Conservation (phyloP, 805 yeast species). For the Suhomyces sp. region DNA sequence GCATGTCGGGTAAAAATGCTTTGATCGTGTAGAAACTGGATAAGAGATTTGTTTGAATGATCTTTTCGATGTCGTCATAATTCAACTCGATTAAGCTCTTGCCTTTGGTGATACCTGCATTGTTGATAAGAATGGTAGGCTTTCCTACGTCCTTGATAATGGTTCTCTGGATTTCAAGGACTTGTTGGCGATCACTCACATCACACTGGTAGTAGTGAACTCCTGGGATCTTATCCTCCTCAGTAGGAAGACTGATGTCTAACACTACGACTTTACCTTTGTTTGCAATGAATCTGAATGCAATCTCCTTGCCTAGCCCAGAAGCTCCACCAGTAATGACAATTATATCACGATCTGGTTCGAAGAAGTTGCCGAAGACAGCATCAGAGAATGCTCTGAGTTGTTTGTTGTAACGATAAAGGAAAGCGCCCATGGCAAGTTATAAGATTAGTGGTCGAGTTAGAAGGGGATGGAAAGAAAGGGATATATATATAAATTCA, state of each 20-base stretch:
- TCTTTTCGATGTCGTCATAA: slow-evolving; percentile 58
- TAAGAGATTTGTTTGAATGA: slow-evolving; percentile 65
- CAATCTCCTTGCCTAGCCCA: slow-evolving; percentile 76
- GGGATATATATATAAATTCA: too few species aligned
- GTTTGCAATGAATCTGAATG: slow-evolving; percentile 38
- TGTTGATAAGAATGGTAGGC: slow-evolving; percentile 73
- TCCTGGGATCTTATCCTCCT: slow-evolving; percentile 30
- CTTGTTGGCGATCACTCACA: slow-evolving; percentile 52
- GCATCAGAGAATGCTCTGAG: slow-evolving; percentile 33
- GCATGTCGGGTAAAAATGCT: slow-evolving; percentile 72
- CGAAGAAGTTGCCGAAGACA: slow-evolving; percentile 52
- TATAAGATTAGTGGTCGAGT: too few species aligned
- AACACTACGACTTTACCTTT: slow-evolving; percentile 61
- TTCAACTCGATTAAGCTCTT: slow-evolving; percentile 53
- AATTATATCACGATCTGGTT: slow-evolving; percentile 57
- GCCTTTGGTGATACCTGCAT: slow-evolving; percentile 77
- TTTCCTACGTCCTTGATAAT: slow-evolving; percentile 53
- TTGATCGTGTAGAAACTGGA: slow-evolving; percentile 71
- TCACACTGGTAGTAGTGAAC: slow-evolving; percentile 68
- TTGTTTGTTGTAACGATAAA: slow-evolving; percentile 16
- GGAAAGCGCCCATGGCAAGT: slow-evolving; percentile 4
- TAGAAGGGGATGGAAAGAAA: too few species aligned
- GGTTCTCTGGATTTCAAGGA: slow-evolving; percentile 37
- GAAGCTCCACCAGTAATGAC: slow-evolving; percentile 81
- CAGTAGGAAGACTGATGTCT: slow-evolving; percentile 52